Evolutionary conservation across 1,139 yeast species (phyloP), one percentile per base, ranked within the genome.

Genomic region (Casaregolazyma lundiana): DNA sequence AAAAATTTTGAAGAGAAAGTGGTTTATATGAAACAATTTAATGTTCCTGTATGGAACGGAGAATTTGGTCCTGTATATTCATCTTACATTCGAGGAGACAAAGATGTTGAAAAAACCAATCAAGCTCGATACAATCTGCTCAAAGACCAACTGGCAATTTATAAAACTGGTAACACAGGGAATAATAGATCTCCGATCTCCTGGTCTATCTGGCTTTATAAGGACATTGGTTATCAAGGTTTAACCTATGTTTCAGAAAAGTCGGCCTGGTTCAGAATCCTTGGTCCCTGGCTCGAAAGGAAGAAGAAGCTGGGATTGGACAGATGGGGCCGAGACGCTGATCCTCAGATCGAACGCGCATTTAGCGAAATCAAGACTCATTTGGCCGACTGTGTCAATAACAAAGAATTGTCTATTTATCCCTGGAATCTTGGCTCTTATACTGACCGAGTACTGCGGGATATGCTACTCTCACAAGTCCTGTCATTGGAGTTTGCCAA

Each of bases 141-240:
- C 54, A 64, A 64, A 46, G 76, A 71, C 50, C 77, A 73, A 59
- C 64, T 73, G 53, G 63, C 56, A 5, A 65, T 72, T 19, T 73
- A 73, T 62, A 61, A 61, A 44, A 39, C 53, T 1, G 75, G 75
- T n/a, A 73, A 71, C 47, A 76, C 76, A 4, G 65, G 72, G 11
- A 75, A 75, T 4, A 75, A 72, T 54, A 63, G 65, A 2, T 35
- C 66, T 11, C 71, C 75, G 15, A 71, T 72, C 46, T 55, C 68
- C 35, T 73, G 77, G 77, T 71, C 76, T 3, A 72, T 73, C 51
- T 73, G 77, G 77, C 64, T 72, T n/a, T 73, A 73, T 60, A 73
- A 73, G 56, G 77, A 73, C 55, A 71, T 73, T 56, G 77, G 77
- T 1, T 72, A 62, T 57, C 77, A 73, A 60, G 77, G 75, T 2